These are phyloP conservation scores for Penstemon newberryi DNA, from an alignment of 257 asterid genomes.

Conservation along the genomic window DNA sequence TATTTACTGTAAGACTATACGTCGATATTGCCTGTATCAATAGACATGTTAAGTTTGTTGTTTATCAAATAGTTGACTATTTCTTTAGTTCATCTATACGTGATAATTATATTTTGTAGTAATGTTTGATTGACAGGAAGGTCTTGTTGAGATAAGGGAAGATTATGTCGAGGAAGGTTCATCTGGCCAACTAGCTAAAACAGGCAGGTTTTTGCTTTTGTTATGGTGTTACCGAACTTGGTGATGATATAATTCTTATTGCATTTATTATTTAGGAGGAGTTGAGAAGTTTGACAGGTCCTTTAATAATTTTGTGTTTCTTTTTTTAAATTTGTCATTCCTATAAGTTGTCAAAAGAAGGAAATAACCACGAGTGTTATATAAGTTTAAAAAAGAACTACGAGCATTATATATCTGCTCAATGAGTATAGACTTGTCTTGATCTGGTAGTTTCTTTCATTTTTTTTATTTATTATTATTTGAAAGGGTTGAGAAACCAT, in stretches of 20 bases:
- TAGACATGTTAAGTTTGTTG: neutral
- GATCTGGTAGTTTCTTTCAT: neutral
- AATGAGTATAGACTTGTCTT: constrained; percentile 15
- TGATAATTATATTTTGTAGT: constrained; percentile 10
- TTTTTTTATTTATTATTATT: neutral
- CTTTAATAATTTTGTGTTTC: neutral
- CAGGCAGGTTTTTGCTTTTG: constrained; percentile 48
- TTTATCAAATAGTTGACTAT: neutral
- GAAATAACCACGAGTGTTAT: neutral
- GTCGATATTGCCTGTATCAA: neutral
- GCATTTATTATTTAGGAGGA: neutral
- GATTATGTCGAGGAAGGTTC: constrained; percentile 64
- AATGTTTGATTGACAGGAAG: constrained; percentile 61
- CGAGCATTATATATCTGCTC: neutral
- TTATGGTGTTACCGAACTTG: constrained; percentile 10
- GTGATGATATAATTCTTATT: constrained; percentile 10
- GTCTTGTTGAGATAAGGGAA: constrained; percentile 88
- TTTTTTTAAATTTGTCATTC: neutral
- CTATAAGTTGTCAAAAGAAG: constrained; percentile 8
- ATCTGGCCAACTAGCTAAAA: constrained; percentile 28
- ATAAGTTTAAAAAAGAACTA: neutral
- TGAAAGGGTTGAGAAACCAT: neutral
- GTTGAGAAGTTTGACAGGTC: neutral
- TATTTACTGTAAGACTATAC: neutral
- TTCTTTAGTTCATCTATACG: neutral